A percentile compares a stretch with the other conserved stretches of the same genome.
Conservation (phyloP, 2,329 filamentous ascomycete species). For the Cercospora sp. region DNA sequence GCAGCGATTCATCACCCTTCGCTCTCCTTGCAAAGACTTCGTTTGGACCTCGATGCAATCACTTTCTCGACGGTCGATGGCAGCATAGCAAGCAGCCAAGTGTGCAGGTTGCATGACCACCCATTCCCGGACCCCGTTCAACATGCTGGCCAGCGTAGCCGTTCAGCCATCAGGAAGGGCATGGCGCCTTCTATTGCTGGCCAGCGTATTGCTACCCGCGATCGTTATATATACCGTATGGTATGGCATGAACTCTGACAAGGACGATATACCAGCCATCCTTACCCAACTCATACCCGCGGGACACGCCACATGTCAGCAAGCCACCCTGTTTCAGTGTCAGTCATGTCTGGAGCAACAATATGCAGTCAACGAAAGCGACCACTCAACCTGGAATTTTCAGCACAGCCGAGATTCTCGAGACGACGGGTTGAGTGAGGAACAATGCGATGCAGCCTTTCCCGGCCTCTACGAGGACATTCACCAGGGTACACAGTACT, state of each 20-base stretch:
- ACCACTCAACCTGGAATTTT: slow-evolving; percentile 19
- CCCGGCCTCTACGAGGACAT: slow-evolving; percentile 37
- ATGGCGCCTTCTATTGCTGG: slow-evolving; percentile 16
- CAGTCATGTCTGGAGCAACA: slow-evolving; percentile 24
- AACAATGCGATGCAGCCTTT: slow-evolving; percentile 36
- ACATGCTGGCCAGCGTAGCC: slow-evolving; percentile 12
- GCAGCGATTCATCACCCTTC: not conserved
- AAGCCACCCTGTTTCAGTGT: slow-evolving; percentile 25
- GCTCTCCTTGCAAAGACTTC: not conserved
- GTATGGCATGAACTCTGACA: slow-evolving; percentile 28
- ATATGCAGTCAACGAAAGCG: slow-evolving; percentile 16
- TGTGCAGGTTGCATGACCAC: not conserved
- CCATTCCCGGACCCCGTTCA: not conserved
- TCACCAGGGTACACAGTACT: slow-evolving; percentile 30
- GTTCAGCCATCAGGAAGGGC: slow-evolving; percentile 9
- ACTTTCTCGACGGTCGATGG: not conserved
- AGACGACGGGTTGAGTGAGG: slow-evolving; percentile 23
- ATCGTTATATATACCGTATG: slow-evolving; percentile 23
- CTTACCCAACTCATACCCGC: slow-evolving; percentile 28
- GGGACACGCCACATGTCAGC: slow-evolving; percentile 25
- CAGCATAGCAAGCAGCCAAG: not conserved
- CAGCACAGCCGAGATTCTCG: slow-evolving; percentile 20
- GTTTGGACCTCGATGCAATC: not conserved
- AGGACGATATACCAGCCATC: slow-evolving; percentile 25
- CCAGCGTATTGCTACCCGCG: slow-evolving; percentile 11